Conservation (phyloP, 2,329 filamentous ascomycete species). For the Arthrobotrys conoides region DNA sequence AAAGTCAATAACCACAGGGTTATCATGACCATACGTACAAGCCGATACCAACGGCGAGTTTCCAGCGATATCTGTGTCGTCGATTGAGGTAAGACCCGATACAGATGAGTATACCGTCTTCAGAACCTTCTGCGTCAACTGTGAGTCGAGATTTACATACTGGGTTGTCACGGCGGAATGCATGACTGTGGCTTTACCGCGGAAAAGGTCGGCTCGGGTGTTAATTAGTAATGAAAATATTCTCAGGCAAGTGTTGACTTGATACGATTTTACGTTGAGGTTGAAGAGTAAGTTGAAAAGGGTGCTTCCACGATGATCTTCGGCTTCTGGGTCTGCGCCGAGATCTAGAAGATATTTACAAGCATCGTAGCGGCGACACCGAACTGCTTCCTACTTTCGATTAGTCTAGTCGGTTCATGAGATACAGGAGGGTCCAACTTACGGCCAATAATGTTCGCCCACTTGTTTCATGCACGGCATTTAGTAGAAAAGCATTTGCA, state of each 20-base stretch:
- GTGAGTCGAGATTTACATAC: conserved; percentile 44
- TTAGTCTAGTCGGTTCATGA: conserved; percentile 2
- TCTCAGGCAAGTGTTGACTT: conserved; percentile 52
- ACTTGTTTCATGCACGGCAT: conserved; percentile 48
- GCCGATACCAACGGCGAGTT: conserved; percentile 54
- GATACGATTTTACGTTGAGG: conserved; percentile 48
- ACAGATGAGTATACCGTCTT: conserved; percentile 47
- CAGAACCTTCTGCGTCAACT: conserved; percentile 24
- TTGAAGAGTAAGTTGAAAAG: conserved; percentile 57
- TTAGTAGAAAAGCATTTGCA: conserved; percentile 45
- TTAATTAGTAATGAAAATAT: conserved; percentile 51
- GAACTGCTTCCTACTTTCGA: conserved; percentile 44
- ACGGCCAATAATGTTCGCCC: conserved; percentile 50
- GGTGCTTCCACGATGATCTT: conserved; percentile 52
- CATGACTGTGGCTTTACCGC: conserved; percentile 54
- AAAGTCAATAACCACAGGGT: conserved; percentile 43
- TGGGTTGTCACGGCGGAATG: conserved; percentile 52
- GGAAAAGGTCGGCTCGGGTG: conserved; percentile 50
- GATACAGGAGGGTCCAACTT: background rate
- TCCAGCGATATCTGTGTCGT: conserved; percentile 42
- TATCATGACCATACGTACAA: conserved; percentile 53
- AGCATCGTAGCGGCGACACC: conserved; percentile 51
- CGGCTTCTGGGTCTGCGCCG: conserved; percentile 51
- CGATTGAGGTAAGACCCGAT: conserved; percentile 46
- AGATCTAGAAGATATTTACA: conserved; percentile 46